Conservation (phyloP, 306 rosid genomes). For the Glycine soja region DNA sequence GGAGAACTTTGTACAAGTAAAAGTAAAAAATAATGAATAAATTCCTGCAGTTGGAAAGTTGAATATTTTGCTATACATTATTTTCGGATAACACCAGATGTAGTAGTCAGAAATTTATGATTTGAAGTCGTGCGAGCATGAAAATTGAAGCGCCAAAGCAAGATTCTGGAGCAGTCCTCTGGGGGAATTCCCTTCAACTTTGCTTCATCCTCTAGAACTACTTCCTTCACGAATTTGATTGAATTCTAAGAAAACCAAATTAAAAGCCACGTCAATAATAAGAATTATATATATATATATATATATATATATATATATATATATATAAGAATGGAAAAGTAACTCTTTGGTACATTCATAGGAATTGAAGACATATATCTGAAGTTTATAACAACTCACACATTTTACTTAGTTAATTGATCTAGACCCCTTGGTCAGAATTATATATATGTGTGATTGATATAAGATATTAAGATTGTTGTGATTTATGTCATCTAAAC, state of each 20-base stretch:
- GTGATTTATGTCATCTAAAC: background rate
- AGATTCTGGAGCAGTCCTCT: conserved; percentile 72
- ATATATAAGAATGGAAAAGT: too few species aligned
- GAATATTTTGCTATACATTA: background rate
- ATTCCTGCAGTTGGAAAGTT: conserved; percentile 2
- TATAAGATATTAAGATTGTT: background rate
- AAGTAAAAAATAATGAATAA: conserved; percentile 8
- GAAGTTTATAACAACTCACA: too few species aligned
- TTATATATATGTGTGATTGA: background rate
- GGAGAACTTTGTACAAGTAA: conserved; percentile 2
- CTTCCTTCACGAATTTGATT: conserved; percentile 82
- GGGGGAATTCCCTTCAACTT: conserved; percentile 79
- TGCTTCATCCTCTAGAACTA: conserved; percentile 76
- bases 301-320: too few species aligned
- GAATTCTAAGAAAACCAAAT: conserved; percentile 58
- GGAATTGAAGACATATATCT: too few species aligned
- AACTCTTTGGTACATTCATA: too few species aligned
- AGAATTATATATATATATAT: background rate
- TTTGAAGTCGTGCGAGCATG: conserved; percentile 17
- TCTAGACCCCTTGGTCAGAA: background rate
- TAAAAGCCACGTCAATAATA: background rate
- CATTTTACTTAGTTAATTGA: too few species aligned
- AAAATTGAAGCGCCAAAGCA: conserved; percentile 72
- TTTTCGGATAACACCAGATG: conserved; percentile 14
- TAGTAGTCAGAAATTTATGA: conserved; percentile 34